Evolutionary conservation across 2,329 filamentous ascomycete species (phyloP), one percentile per base, ranked within the genome.

Genomic region (Fonsecaea pugnacius): DNA sequence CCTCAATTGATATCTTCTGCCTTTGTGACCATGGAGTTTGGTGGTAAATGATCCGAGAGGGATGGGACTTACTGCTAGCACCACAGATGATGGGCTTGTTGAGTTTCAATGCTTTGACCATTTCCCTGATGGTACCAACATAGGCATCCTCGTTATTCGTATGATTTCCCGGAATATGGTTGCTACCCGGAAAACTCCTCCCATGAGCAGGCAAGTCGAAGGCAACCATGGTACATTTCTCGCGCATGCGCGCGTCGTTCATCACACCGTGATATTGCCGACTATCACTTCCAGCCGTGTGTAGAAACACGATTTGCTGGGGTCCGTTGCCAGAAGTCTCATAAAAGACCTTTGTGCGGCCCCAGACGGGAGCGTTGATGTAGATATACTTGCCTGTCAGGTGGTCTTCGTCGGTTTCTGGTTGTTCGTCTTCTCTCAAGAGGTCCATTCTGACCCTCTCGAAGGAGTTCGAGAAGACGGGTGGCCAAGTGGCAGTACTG

Each of bases 201-300:
- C 81, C 81, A 65, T 83, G 82, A 2, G 78, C 80, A 0, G 81
- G 82, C 9, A 83, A 73, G 69, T 83, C 82, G 53, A 83, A 81
- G 1, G 79, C 79, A 51, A 78, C 79, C 81, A 83, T 83, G 21
- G 75, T 79, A 62, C 79, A 82, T 59, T 74, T 79, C 71, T 80
- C 77, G 21, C 77, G 74, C 79, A 82, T 82, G 12, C 74, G 72
- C 32, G 73, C 62, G 61, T 83, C 76, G 61, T 83, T 83, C 79
- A 84, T 79, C 1, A 84, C 81, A 21, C 81, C 80, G 58, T 84
- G 82, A 58, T 83, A 83, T 69, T 83, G 80, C 32, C 81, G 71
- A 32, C 75, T 74, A 65, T 84, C 82, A 55, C 77, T 78, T 2
- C 81, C 81, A 14, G 79, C 79, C 0, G 79, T 81, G 64, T 82